Base-by-base conservation (phyloP, 2,329 filamentous ascomycete genomes). In the Aureobasidium namibiae region DNA sequence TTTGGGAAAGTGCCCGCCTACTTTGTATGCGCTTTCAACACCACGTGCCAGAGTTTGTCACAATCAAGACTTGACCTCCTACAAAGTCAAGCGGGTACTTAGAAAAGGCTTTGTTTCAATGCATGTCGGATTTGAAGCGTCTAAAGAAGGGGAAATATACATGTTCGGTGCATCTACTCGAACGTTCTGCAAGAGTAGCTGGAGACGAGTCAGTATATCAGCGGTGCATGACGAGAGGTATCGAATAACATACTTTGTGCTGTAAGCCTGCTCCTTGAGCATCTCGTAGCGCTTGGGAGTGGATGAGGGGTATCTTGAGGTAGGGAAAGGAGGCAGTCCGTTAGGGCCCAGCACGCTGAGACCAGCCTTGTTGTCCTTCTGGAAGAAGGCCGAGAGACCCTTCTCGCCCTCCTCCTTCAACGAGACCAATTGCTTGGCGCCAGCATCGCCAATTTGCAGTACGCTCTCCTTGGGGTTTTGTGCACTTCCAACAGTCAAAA, bases 241-340 rank as follows among this genome's bases (percentile, higher is more conserved):
- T 29, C 29, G 23, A 4, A 24, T 29, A 18, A 10, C 53, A 38
- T 57, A 61, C 53, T 56, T 65, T 53, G 58, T 62, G 18, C 67
- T 70, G 63, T 95, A 96, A 61, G 87, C 81, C 69, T 87, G 82
- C 69, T 92, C 85, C 34, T 78, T 75, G 67, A 89, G 69, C 68
- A 95, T 85, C 74, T 86, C 83, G 73, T 91, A 85, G 70, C 86
- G 83, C 69, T 85, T 80, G 77, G 84, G 83, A 62, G 78, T 71
- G 44, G 80, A 80, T 61, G 80, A 67, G 65, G 78, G 61, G 65
- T 74, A 83, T 73, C 85, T 75, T n/a, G 89, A 86, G 68, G 85
- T 85, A 16, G 92, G 94, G 68, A 88, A 76, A n/a, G 94, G 94
- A 60, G 94, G 94, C 74, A 99, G 74, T 1, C 92, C 92, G 67